Evolutionary conservation across 768 basidiomycete species (phyloP).

Genomic region (Calocybe gangraenosa): DNA sequence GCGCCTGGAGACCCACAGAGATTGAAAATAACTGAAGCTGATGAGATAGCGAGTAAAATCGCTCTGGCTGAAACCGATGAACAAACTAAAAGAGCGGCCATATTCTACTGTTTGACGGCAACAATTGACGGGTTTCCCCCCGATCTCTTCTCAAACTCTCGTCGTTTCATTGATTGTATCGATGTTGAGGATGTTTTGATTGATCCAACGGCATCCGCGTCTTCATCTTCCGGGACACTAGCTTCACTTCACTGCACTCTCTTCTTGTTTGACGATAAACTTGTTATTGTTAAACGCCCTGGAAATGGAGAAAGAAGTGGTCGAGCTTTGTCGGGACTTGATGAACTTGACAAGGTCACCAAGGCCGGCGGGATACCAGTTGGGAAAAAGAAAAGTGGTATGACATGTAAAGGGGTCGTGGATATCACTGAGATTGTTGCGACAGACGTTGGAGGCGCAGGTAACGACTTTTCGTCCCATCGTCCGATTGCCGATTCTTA

Average conservation of each 20-base stretch:
- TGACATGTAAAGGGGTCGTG: conserved; percentile 81
- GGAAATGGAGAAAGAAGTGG: conserved; percentile 74
- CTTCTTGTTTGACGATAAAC: conserved; percentile 91
- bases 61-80: conserved; percentile 91
- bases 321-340: conserved; percentile 66
- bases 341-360: conserved; percentile 70
- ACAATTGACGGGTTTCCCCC: conserved; percentile 91
- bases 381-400: conserved; percentile 72
- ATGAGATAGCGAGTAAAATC: conserved; percentile 85
- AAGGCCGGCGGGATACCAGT: conserved; percentile 58
- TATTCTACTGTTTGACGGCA: conserved; percentile 80
- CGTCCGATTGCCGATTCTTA: background rate
- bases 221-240: conserved; percentile 36
- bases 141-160: conserved; percentile 81
- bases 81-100: conserved; percentile 83
- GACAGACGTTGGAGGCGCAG: conserved; percentile 81
- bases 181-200: conserved; percentile 82
- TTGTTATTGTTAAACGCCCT: conserved; percentile 87
- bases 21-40: conserved; percentile 74
- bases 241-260: conserved; percentile 75
- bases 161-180: conserved; percentile 87
- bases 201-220: conserved; percentile 45
- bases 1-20: conserved; percentile 72
- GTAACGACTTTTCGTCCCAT: conserved; percentile 40
- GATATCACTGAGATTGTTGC: conserved; percentile 82